Percentiles rank a stretch among this genome's conserved stretches.
Conservation (phyloP, 2,329 filamentous ascomycete species). For the Cryphonectria radicalis region DNA sequence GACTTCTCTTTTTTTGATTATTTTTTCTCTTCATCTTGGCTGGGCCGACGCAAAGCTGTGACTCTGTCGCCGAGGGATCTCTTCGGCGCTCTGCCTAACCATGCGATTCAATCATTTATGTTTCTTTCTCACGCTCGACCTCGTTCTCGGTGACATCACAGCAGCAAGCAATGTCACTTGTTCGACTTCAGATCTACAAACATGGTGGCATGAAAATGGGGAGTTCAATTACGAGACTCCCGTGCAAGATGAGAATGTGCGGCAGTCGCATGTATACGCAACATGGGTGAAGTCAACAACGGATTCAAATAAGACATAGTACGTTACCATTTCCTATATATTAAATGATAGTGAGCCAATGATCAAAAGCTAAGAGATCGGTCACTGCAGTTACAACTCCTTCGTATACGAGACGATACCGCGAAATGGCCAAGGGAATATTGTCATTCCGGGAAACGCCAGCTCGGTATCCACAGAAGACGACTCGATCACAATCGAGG, state of each 20-base stretch:
- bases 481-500: slow-evolving; percentile 40
- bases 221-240: slow-evolving; percentile 29
- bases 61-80: neutral
- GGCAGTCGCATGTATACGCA: slow-evolving; percentile 31
- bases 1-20: neutral
- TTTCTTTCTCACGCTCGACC: neutral
- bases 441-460: slow-evolving; percentile 34
- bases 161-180: slow-evolving; percentile 18
- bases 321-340: neutral
- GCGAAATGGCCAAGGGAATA: slow-evolving; percentile 41
- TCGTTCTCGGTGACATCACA: neutral
- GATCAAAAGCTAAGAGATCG: neutral
- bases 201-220: slow-evolving; percentile 31
- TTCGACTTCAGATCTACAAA: slow-evolving; percentile 14
- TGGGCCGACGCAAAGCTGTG: neutral
- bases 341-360: neutral
- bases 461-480: slow-evolving; percentile 31
- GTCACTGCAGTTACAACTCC: slow-evolving; percentile 30
- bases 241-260: slow-evolving; percentile 26
- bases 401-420: slow-evolving; percentile 44
- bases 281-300: slow-evolving; percentile 22
- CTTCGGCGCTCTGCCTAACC: neutral
- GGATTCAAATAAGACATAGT: slow-evolving; percentile 24
- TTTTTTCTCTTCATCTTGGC: neutral
- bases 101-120: neutral